Base-by-base conservation (phyloP, 2,329 filamentous ascomycete genomes). In the Chaetomiaceae sp. region DNA sequence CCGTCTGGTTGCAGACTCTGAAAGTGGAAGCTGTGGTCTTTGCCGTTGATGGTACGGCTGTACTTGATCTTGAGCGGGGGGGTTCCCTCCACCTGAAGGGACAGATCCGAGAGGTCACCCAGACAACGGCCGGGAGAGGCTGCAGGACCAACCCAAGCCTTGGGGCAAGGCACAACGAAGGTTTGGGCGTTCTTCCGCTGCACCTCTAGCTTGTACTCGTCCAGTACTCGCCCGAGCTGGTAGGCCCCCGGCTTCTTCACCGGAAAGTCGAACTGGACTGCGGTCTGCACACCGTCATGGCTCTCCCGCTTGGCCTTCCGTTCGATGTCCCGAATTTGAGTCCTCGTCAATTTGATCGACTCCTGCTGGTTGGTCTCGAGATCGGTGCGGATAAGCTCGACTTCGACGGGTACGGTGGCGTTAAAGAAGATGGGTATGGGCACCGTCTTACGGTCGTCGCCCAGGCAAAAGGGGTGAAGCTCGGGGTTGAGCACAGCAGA, bases 1-100 rank as follows among this genome's bases (percentile, higher is more conserved):
- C 88, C 87, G 43, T 96, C 90, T 0, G 93, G 91, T 61, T 96
- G 91, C 39, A 99, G 82, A 62, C 89, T 96, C 68, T 97, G 91
- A 60, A 95, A 92, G 56, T 92, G 89, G 59, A 91, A 89, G 54
- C 87, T 88, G 60, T 85, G 84, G 57, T 95, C 83, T 57, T 87
- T 85, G 55, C 83, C 82, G 60, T 97, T 96, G 60, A 96, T 84
- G 6, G 83, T 85, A 48, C 90, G 86, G 62, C 89, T 93, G 69
- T 99, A 99, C 60, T 89, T 88, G 60, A 99, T 87, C 65, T 91
- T 91, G 57, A 99, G 75, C 3, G 93, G 93, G 3, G 95, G 89
- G 0, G 90, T 95, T 16, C 93, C 93, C 58, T 87, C 78, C 4
- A 96, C 89, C 61, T 92, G 83, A 45, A 99, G 74, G 16, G 84